Evolutionary conservation across 2,329 filamentous ascomycete genomes (phyloP), one percentile per base, ranked within the genome.

Genomic region (Colletotrichum trifolii): DNA sequence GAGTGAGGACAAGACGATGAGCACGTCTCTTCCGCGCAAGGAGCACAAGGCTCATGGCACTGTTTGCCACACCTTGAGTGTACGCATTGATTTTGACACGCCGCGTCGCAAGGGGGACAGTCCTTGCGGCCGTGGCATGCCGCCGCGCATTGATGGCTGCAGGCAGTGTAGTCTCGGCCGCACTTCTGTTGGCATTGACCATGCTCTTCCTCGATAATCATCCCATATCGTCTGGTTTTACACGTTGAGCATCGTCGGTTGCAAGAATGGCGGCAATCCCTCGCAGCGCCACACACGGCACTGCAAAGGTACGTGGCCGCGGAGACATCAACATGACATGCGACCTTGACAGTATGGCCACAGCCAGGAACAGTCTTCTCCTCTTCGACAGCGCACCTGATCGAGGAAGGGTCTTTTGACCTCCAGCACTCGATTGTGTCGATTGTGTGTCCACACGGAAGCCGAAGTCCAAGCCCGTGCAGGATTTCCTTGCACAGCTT

Each of bases 231-330:
- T 33, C 74, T 76, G 2, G 54, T 70, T 4, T 78, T 80, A 73
- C 89, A 92, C 0, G 67, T 58, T 7, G 64, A 73, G 70, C 89
- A 92, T 8, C 39, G 43, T 2, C 75, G 77, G 6, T 70, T 77
- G 72, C 89, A 92, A 1, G 60, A 61, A 70, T 91, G 89, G 0
- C 90, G 88, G 69, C 90, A 93, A 0, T 73, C 35, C 1, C 87
- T 77, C 0, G 71, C 46, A 0, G 68, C 67, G 1, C 73, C 76
- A 68, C 90, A 93, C 1, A 67, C 54, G 1, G 73, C 75, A 0
- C 50, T 59, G 70, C 90, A 93, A 2, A 46, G 65, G 71, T 83
- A 90, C 0, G 52, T 33, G 0, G 71, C 34, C 0, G 65, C 48
- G 0, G 69, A 66, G 8, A 89, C 81, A 54, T 89, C 78, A 3